phyloP scores from a whole-genome alignment of 2,329 filamentous ascomycete genomes.

The Elsinoe batatas region DNA sequence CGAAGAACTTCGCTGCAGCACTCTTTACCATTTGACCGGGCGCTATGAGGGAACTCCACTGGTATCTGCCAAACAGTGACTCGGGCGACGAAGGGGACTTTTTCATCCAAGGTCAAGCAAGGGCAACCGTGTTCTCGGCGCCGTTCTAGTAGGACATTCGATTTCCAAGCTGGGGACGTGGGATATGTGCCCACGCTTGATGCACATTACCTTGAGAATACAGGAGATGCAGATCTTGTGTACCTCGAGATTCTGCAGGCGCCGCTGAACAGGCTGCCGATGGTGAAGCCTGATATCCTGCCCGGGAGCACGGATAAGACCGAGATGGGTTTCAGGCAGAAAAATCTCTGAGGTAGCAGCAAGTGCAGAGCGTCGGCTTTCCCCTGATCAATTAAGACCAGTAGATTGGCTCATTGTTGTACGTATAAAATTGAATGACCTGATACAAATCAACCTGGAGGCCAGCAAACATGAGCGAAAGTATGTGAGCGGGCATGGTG shows the following conservation, averaged over 20 bases:
- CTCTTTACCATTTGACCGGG: constrained; percentile 50
- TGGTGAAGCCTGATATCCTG: constrained; percentile 32
- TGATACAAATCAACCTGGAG: background rate
- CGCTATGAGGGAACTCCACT: constrained; percentile 56
- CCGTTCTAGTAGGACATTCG: constrained; percentile 46
- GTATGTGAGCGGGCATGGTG: background rate
- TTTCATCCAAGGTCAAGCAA: constrained; percentile 47
- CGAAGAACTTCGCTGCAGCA: constrained; percentile 45
- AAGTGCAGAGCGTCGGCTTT: background rate
- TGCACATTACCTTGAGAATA: constrained; percentile 54
- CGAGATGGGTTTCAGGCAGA: constrained; percentile 29
- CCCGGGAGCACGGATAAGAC: constrained; percentile 30
- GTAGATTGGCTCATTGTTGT: background rate
- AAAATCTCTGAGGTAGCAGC: constrained; percentile 15
- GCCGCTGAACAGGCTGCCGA: constrained; percentile 26
- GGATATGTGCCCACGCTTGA: constrained; percentile 48
- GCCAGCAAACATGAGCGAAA: background rate
- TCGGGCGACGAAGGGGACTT: constrained; percentile 50
- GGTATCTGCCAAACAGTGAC: constrained; percentile 43
- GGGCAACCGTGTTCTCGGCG: constrained; percentile 47
- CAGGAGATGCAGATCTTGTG: constrained; percentile 46
- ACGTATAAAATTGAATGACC: background rate
- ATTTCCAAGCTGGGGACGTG: constrained; percentile 51
- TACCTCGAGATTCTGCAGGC: constrained; percentile 53
- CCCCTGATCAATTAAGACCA: background rate